Percentiles rank a stretch among this genome's conserved stretches.
phyloP scores from a whole-genome alignment of 305 asterid species.

The Withania somnifera region DNA sequence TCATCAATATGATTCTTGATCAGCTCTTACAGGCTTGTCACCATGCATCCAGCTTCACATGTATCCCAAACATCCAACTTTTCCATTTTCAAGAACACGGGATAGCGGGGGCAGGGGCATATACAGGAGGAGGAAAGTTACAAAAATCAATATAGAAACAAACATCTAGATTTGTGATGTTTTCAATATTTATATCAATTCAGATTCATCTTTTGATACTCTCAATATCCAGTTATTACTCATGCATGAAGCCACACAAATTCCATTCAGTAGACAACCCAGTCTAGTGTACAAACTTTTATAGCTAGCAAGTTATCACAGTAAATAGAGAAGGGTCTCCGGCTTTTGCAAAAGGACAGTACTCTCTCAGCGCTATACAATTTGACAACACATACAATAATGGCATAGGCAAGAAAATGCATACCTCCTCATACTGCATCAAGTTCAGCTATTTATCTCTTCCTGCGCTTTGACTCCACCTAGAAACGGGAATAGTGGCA shows the following conservation, averaged over 20 bases:
- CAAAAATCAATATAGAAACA: not conserved
- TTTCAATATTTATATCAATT: not conserved
- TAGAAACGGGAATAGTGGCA: conserved; percentile 10
- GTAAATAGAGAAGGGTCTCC: conserved; percentile 21
- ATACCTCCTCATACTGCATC: conserved; percentile 22
- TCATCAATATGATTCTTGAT: not conserved
- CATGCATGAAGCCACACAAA: not conserved
- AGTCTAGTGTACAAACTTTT: conserved; percentile 15
- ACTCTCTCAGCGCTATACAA: conserved; percentile 52
- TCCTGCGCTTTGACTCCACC: conserved; percentile 83
- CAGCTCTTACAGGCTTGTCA: not conserved
- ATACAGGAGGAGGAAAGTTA: not conserved
- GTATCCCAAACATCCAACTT: not conserved
- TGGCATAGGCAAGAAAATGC: conserved; percentile 22
- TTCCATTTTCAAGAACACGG: not conserved
- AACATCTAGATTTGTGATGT: not conserved
- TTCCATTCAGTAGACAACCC: not conserved
- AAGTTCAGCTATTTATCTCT: conserved; percentile 35
- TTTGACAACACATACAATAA: conserved; percentile 36
- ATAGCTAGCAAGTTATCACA: conserved; percentile 11
- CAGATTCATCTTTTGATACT: not conserved
- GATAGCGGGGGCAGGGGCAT: not conserved
- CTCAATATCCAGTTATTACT: not conserved
- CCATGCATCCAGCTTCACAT: not conserved
- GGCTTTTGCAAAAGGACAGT: conserved; percentile 15